Conservation (phyloP, 192 early-diverging fungal genomes). For the Geranomyces variabilis region DNA sequence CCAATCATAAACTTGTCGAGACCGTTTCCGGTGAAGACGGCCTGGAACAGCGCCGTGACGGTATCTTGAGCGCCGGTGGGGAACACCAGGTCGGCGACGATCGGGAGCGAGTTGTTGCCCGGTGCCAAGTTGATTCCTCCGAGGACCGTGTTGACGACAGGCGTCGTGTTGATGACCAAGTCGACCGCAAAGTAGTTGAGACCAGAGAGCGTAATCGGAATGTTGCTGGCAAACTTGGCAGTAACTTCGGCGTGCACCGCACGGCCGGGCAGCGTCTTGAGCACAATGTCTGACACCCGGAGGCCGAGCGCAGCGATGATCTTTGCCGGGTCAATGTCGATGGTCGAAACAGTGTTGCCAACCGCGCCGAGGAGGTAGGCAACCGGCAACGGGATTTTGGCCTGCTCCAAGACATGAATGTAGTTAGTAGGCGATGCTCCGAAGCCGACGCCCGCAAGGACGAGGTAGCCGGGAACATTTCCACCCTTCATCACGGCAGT, state of each 20-base stretch:
- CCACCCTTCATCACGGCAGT: slow-evolving; percentile 14
- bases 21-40: slow-evolving; percentile 2
- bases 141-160: background rate
- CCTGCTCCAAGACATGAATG: slow-evolving; percentile 32
- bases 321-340: slow-evolving; percentile 5
- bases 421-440: slow-evolving; percentile 20
- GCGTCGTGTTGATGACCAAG: slow-evolving; percentile 16
- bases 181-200: slow-evolving; percentile 33
- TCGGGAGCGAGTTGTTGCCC: slow-evolving; percentile 28
- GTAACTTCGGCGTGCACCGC: slow-evolving; percentile 14
- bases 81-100: slow-evolving; percentile 26
- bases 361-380: slow-evolving; percentile 21
- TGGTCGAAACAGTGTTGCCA: slow-evolving; percentile 1
- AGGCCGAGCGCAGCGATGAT: slow-evolving; percentile 32
- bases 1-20: slow-evolving; percentile 22
- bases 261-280: slow-evolving; percentile 25
- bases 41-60: slow-evolving; percentile 30
- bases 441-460: slow-evolving; percentile 10
- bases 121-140: slow-evolving; percentile 18
- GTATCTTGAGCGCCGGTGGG: slow-evolving; percentile 12
- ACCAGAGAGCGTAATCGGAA: slow-evolving; percentile 33
- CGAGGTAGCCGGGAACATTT: slow-evolving; percentile 11
- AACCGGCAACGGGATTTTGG: slow-evolving; percentile 20
- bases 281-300: slow-evolving; percentile 11
- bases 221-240: slow-evolving; percentile 22